Evolutionary conservation across 1,139 yeast genomes (phyloP).

Genomic region (Komagataea norvegica): DNA sequence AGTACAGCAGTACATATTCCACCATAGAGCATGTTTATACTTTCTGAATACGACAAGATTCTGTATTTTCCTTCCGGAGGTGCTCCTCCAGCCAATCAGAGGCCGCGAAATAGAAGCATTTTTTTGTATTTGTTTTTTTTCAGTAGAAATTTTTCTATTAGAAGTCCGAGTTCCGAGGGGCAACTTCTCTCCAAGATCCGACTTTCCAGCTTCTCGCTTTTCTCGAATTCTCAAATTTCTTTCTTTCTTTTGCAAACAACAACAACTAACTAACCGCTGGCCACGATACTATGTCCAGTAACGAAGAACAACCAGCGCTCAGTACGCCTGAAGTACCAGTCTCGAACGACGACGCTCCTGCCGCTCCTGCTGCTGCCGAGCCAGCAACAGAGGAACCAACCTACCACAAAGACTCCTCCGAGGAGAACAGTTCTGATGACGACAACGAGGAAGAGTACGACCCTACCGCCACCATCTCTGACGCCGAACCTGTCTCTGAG

Average conservation of each 20-base stretch:
- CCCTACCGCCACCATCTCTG: conserved; percentile 14
- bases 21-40: conserved; percentile 1
- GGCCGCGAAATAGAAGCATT: conserved; percentile 5
- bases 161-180: too few species aligned
- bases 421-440: conserved; percentile 6
- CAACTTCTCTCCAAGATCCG: too few species aligned
- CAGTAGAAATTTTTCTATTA: too few species aligned
- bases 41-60: too few species aligned
- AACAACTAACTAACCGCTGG: too few species aligned
- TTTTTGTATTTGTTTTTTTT: neutral
- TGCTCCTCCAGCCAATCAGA: conserved; percentile 6
- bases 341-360: conserved; percentile 2
- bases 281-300: too few species aligned
- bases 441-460: conserved; percentile 19
- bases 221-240: too few species aligned
- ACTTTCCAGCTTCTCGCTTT: too few species aligned
- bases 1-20: neutral
- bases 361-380: neutral
- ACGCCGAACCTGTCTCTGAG: conserved; percentile 3
- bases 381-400: conserved; percentile 1
- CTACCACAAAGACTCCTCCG: conserved; percentile 1
- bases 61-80: neutral
- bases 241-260: too few species aligned
- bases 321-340: too few species aligned
- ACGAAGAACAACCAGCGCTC: too few species aligned